Evolutionary conservation across 1,284 basidiomycete genomes (phyloP), one percentile per base, ranked within the genome.

Genomic region (Coriolopsis trogii): DNA sequence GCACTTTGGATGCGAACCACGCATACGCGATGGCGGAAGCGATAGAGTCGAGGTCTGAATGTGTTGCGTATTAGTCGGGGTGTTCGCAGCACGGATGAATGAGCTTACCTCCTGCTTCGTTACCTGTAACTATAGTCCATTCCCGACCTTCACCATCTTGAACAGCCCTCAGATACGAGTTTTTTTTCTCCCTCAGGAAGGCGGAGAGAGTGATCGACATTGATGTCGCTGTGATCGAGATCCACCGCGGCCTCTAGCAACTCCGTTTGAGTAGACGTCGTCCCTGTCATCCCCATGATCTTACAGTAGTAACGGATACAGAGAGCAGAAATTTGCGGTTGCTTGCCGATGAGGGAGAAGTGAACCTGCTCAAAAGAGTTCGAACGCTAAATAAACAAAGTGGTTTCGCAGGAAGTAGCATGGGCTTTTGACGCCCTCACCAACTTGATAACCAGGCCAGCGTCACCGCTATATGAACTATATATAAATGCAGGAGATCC

Each of bases 111-210:
- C 93, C 93, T 9, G 94, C 91, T 70, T 96, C 93, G 66, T 97
- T 96, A 1, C 94, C 94, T 82, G 93, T 91, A 0, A 85, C 87
- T 5, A 95, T 76, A 0, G 81, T 87, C 93, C 93, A 97, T 37
- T 85, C 80, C 8, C 65, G 61, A 10, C 65, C 78, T 46, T 71
- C 72, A 0, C 75, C 78, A 1, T 61, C 61, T 7, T 68, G 55
- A 5, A 83, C 55, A 29, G 77, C 80, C 2, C 61, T 61, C 43
- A 84, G 53, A 60, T 84, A 85, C 4, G 59, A 60, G n/a, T 67
- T 60, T 54, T 78, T 80, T 56, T 71, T 75, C 24, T 63, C 31
- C 23, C 29, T 36, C 21, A 61, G 42, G 36, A 61, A 59, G 1
- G 41, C 9, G 2, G 56, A 50, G 8, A 60, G 46, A 6, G 34